A percentile compares a stretch with the other conserved stretches of the same genome.
Conservation (phyloP, 2,329 filamentous ascomycete genomes). For the Aureobasidium sp. region DNA sequence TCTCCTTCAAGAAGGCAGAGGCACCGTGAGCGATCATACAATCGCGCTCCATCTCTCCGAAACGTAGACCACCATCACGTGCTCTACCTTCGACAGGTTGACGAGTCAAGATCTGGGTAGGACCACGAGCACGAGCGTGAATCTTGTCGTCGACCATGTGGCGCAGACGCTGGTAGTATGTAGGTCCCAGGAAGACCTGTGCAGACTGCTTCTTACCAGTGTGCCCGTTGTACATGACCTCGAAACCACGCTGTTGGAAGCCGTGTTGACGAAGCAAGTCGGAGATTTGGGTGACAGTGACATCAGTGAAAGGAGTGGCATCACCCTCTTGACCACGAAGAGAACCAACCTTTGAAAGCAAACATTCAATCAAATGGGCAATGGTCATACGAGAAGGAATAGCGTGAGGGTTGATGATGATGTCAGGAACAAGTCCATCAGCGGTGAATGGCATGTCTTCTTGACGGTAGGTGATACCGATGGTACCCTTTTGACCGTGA, state of each 20-base stretch:
- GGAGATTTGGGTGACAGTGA: conserved; percentile 91
- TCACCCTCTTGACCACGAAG: conserved; percentile 93
- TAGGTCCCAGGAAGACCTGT: conserved; percentile 94
- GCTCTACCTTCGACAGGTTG: conserved; percentile 98
- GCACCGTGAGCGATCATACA: conserved; percentile 99
- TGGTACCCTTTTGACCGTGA: conserved; percentile 98
- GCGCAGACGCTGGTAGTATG: conserved; percentile 95
- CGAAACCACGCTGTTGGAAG: conserved; percentile 94
- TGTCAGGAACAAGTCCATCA: conserved; percentile 84
- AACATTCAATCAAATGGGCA: conserved; percentile 98
- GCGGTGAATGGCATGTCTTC: conserved; percentile 98
- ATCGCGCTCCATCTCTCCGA: conserved; percentile 99
- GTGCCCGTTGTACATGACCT: conserved; percentile 98
- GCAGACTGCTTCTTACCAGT: conserved; percentile 88
- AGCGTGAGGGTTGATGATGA: conserved; percentile 99
- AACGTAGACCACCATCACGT: conserved; percentile 92
- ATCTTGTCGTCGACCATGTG: conserved; percentile 99
- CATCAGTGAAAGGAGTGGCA: conserved; percentile 94
- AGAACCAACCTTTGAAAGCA: conserved; percentile 90
- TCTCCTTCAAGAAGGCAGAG: conserved; percentile 92
- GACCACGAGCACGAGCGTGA: conserved; percentile 93
- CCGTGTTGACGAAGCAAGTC: conserved; percentile 77
- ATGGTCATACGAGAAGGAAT: conserved; percentile 99
- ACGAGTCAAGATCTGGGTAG: conserved; percentile 91
- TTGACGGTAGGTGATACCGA: conserved; percentile 94